Conservation (phyloP, 805 yeast species). For the Millerozyma miso region DNA sequence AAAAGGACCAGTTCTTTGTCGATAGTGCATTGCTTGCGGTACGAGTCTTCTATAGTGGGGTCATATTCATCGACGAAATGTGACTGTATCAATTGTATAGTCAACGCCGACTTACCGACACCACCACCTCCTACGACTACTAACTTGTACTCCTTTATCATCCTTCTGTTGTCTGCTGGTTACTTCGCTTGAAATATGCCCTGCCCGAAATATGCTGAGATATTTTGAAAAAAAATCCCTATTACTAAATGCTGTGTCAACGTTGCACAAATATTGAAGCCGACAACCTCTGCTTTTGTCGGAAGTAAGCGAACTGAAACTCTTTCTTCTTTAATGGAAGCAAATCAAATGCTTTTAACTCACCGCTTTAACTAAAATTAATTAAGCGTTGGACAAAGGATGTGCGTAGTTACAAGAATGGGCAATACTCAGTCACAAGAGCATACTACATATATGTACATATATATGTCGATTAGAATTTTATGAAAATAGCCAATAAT, state of each 20-base stretch:
- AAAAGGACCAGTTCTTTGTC: slow-evolving; percentile 71
- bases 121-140: slow-evolving; percentile 99
- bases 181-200: no score
- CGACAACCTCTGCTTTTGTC: no score
- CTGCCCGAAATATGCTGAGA: no score
- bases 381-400: not conserved
- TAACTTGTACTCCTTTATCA: slow-evolving; percentile 75
- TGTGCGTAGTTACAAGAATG: not conserved
- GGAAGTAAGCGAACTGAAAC: no score
- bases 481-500: no score
- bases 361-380: no score
- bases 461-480: not conserved
- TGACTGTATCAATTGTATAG: slow-evolving; percentile 90
- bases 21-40: slow-evolving; percentile 81
- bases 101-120: slow-evolving; percentile 95
- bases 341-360: no score
- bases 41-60: slow-evolving; percentile 94
- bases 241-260: no score
- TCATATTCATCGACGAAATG: slow-evolving; percentile 97
- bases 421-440: not conserved
- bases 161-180: no score
- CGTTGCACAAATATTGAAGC: no score
- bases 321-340: no score
- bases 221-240: no score
- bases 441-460: not conserved